These are phyloP conservation scores for Blastobotrys attinorum DNA, from an alignment of 805 yeast species.

Conservation along the genomic window DNA sequence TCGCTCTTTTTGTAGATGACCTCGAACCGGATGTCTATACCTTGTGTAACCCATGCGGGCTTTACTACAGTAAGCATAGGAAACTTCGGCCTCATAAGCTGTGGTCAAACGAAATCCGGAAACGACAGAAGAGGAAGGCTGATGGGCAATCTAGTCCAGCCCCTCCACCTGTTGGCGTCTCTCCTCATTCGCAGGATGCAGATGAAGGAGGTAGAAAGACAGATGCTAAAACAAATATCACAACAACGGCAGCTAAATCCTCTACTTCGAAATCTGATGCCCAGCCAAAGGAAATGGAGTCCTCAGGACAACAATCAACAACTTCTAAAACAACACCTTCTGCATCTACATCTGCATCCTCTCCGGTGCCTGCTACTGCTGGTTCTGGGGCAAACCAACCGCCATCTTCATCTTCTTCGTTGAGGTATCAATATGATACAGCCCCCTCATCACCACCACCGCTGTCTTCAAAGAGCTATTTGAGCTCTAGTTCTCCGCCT, in stretches of 20 bases:
- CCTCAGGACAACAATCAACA: neutral
- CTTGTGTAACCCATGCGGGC: constrained; percentile 25
- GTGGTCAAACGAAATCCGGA: constrained; percentile 13
- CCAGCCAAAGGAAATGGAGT: neutral
- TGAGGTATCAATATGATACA: too few relatives aligned
- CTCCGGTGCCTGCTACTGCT: too few relatives aligned
- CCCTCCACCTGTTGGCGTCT: too few relatives aligned
- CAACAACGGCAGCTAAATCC: neutral
- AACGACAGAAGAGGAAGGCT: neutral
- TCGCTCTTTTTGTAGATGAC: constrained; percentile 8
- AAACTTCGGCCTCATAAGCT: constrained; percentile 18
- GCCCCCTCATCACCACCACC: too few relatives aligned
- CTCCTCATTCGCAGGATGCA: too few relatives aligned
- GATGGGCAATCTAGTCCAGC: too few relatives aligned
- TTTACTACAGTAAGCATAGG: constrained; percentile 17
- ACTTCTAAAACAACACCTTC: neutral
- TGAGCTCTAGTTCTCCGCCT: too few relatives aligned
- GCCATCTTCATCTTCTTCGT: too few relatives aligned
- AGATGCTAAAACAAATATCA: neutral
- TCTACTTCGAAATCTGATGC: neutral
- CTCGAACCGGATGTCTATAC: constrained; percentile 23
- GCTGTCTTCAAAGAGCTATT: too few relatives aligned
- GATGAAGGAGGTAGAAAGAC: too few relatives aligned
- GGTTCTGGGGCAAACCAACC: too few relatives aligned
- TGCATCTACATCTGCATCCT: neutral